Evolutionary conservation across 345 rosid species (phyloP).

Genomic region (Populus tremula): DNA sequence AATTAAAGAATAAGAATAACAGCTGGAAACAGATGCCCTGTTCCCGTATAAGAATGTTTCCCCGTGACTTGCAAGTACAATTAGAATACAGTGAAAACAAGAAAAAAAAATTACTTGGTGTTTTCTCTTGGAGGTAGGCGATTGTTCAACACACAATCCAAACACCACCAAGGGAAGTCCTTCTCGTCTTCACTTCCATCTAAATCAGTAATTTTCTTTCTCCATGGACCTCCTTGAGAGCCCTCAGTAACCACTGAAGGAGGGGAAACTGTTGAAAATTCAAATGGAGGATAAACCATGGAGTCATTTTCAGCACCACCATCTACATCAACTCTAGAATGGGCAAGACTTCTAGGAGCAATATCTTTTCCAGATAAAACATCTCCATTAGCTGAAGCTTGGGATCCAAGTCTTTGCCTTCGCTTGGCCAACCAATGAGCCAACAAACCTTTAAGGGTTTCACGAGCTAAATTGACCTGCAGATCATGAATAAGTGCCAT

Average conservation of each 20-base stretch:
- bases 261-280: slow-evolving; percentile 73
- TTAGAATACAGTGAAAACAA: background rate
- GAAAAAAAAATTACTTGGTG: slow-evolving; percentile 56
- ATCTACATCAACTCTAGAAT: slow-evolving; percentile 69
- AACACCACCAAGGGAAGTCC: slow-evolving; percentile 94
- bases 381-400: slow-evolving; percentile 71
- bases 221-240: slow-evolving; percentile 97
- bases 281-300: slow-evolving; percentile 82
- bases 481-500: slow-evolving; percentile 17
- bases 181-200: slow-evolving; percentile 93
- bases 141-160: slow-evolving; percentile 84
- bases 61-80: background rate
- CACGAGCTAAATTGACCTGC: slow-evolving; percentile 96
- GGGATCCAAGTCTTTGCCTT: slow-evolving; percentile 69
- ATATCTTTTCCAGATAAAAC: slow-evolving; percentile 58
- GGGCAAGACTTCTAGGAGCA: slow-evolving; percentile 48
- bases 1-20: background rate
- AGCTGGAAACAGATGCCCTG: background rate
- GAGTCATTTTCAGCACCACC: slow-evolving; percentile 70
- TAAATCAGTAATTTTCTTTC: slow-evolving; percentile 84
- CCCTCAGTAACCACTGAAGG: slow-evolving; percentile 98
- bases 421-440: slow-evolving; percentile 86
- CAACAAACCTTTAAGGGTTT: slow-evolving; percentile 91
- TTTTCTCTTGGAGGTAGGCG: slow-evolving; percentile 91
- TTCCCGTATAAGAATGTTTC: background rate